Conservation (phyloP, 805 yeast species). For the Kodamaea neixiangensis region DNA sequence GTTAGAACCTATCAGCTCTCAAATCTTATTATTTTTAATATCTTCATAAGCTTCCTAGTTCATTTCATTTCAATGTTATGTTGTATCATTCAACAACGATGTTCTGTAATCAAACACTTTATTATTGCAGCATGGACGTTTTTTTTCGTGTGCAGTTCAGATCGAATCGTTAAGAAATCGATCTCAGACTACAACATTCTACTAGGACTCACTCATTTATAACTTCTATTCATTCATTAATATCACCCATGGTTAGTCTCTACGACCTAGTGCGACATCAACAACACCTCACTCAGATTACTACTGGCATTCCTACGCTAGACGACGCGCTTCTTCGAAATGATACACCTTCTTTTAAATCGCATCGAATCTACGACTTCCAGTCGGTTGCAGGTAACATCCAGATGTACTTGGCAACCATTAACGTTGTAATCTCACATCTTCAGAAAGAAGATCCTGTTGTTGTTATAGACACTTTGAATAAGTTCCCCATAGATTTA, state of each 20-base stretch:
- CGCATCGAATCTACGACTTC: conserved; percentile 34
- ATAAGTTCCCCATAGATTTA: conserved; percentile 30
- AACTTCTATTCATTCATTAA: not conserved
- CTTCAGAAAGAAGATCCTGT: conserved; percentile 22
- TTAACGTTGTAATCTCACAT: conserved; percentile 31
- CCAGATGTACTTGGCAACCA: conserved; percentile 22
- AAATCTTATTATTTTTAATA: too few species aligned
- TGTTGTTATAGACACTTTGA: conserved; percentile 32
- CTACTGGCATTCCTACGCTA: conserved; percentile 30
- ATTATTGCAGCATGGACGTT: not conserved
- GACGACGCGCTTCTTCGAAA: conserved; percentile 26
- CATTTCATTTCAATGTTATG: too few species aligned
- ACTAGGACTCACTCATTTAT: too few species aligned
- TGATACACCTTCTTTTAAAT: conserved; percentile 6
- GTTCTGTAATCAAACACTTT: too few species aligned
- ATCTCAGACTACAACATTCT: not conserved
- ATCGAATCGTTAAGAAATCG: not conserved
- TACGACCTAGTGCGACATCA: conserved; percentile 30
- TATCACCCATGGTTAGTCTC: conserved; percentile 30
- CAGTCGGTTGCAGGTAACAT: conserved; percentile 38
- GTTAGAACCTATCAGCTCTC: too few species aligned
- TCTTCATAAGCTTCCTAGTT: too few species aligned
- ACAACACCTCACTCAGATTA: conserved; percentile 25
- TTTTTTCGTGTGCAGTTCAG: not conserved
- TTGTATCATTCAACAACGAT: not conserved